These are phyloP conservation scores for Cordia subcordata DNA, from an alignment of 257 asterid species.

Conservation along the genomic window DNA sequence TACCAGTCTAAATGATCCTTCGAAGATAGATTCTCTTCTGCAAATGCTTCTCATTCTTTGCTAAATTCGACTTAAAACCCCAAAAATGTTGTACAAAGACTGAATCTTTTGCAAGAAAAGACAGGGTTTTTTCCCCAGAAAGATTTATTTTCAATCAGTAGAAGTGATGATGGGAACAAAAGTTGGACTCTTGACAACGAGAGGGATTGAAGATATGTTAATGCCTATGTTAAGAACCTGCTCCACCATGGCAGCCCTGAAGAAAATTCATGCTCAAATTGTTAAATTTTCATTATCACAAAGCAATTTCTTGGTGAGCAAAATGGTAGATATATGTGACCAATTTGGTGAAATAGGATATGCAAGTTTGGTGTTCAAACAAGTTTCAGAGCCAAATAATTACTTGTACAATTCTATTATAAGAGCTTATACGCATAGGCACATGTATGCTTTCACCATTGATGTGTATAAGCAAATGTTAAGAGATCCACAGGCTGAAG, in stretches of 20 bases:
- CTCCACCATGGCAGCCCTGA: conserved; percentile 28
- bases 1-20: too few species aligned
- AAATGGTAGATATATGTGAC: conserved; percentile 69
- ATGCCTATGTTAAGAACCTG: conserved; percentile 46
- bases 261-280: conserved; percentile 65
- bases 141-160: too few species aligned
- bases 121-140: not conserved
- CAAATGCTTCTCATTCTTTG: too few species aligned
- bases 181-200: conserved; percentile 31
- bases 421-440: conserved; percentile 46
- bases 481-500: conserved; percentile 20
- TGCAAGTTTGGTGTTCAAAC: conserved; percentile 49
- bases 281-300: conserved; percentile 49
- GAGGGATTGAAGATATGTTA: conserved; percentile 58
- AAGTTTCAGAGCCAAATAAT: conserved; percentile 46
- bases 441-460: conserved; percentile 28
- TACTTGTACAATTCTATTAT: conserved; percentile 58
- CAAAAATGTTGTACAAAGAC: not conserved
- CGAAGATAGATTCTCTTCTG: too few species aligned
- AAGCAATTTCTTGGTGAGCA: conserved; percentile 75
- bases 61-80: not conserved
- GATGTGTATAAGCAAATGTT: conserved; percentile 42
- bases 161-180: conserved; percentile 25
- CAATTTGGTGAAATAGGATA: conserved; percentile 44
- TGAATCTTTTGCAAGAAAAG: conserved; percentile 2